Percentiles rank a stretch among this genome's conserved stretches.
Conservation (phyloP, 352 stramenopile genomes). For the Thraustotheca clavata region DNA sequence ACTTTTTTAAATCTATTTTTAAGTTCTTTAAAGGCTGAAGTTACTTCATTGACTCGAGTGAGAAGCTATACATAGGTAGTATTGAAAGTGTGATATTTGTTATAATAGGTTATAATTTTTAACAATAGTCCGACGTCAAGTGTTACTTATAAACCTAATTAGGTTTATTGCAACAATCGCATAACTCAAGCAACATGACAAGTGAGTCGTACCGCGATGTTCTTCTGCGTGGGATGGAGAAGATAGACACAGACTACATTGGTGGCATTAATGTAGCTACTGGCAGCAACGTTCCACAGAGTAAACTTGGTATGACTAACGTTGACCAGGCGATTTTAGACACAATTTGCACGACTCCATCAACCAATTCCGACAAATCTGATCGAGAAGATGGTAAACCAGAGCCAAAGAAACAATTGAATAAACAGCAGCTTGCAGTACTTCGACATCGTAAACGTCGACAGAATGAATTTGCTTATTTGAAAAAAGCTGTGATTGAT, state of each 20-base stretch:
- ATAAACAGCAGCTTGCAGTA: not conserved
- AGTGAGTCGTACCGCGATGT: not conserved
- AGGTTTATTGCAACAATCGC: too few species aligned
- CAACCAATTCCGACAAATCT: not conserved
- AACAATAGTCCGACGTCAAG: too few species aligned
- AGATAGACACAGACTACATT: not conserved
- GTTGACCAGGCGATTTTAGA: not conserved
- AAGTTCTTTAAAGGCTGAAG: too few species aligned
- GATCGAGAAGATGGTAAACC: not conserved
- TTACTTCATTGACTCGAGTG: too few species aligned
- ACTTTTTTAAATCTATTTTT: too few species aligned
- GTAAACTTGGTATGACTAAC: not conserved
- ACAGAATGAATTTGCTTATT: not conserved
- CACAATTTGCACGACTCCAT: not conserved
- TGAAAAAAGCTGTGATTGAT: not conserved
- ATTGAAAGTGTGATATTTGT: too few species aligned
- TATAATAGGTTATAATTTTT: too few species aligned
- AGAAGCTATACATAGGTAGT: too few species aligned
- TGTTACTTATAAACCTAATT: too few species aligned
- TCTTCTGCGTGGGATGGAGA: not conserved
- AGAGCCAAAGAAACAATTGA: not conserved
- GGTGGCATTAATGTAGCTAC: not conserved
- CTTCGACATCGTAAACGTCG: not conserved
- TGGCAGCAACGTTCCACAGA: too few species aligned
- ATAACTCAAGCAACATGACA: too few species aligned